These are phyloP conservation scores for Fusarium musae DNA, from an alignment of 2,329 filamentous ascomycete genomes.

Conservation along the genomic window DNA sequence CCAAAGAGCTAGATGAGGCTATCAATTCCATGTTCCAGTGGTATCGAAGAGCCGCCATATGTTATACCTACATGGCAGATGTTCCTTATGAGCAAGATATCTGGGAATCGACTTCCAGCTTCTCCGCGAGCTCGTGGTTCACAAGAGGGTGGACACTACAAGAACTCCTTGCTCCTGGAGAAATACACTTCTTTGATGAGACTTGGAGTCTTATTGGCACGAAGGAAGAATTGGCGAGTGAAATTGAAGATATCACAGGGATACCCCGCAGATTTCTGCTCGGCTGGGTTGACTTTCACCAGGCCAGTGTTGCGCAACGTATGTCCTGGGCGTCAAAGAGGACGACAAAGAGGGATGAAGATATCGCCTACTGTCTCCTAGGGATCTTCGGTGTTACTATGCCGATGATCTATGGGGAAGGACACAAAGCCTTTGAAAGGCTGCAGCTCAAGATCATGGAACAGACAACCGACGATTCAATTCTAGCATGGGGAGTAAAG, in stretches of 20 bases:
- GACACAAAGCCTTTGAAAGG: neutral
- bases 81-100: neutral
- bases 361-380: constrained; percentile 4
- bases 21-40: constrained; percentile 15
- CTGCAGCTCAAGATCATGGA: constrained; percentile 7
- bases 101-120: neutral
- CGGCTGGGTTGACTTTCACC: neutral
- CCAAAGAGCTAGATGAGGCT: constrained; percentile 1
- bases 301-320: constrained; percentile 4
- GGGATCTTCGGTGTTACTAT: constrained; percentile 1
- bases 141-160: constrained; percentile 9
- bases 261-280: neutral
- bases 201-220: neutral
- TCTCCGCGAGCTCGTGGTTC: constrained; percentile 7
- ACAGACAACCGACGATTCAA: constrained; percentile 4
- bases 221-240: neutral
- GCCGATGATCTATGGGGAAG: constrained; percentile 8
- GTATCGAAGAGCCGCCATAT: neutral
- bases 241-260: neutral
- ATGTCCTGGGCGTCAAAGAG: constrained; percentile 12
- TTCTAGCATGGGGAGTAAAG: neutral
- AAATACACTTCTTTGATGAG: neutral
- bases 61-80: neutral
- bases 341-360: constrained; percentile 3
- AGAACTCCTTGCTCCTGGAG: neutral